Conservation (phyloP, 768 basidiomycete genomes). For the Pisolithus microcarpus region DNA sequence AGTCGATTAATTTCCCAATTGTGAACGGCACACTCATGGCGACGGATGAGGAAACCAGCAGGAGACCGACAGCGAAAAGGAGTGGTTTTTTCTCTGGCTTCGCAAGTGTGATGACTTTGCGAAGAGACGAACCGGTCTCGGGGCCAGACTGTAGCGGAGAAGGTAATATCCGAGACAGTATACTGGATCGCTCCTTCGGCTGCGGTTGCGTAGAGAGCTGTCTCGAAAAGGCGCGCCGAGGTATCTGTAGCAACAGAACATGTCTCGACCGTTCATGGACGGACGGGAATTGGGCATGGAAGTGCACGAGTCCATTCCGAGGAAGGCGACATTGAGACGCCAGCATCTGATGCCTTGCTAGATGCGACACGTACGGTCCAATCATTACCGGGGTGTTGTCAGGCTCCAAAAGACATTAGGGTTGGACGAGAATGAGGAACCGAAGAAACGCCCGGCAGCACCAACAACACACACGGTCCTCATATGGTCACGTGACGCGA, state of each 20-base stretch:
- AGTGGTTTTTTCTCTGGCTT: conserved; percentile 77
- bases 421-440: background rate
- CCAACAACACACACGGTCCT: too few relatives aligned
- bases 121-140: conserved; percentile 53
- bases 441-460: too few relatives aligned
- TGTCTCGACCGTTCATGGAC: background rate
- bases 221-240: conserved; percentile 4
- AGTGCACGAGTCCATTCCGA: background rate
- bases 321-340: conserved; percentile 1
- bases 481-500: too few relatives aligned
- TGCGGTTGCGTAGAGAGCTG: conserved; percentile 9
- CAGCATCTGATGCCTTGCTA: conserved; percentile 7
- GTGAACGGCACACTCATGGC: conserved; percentile 92
- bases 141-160: conserved; percentile 30
- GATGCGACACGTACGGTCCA: conserved; percentile 3
- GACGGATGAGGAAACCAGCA: conserved; percentile 83
- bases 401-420: conserved; percentile 1
- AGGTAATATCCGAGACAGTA: conserved; percentile 25
- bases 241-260: background rate
- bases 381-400: conserved; percentile 3
- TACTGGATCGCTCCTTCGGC: background rate
- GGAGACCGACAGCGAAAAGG: conserved; percentile 64
- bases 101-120: conserved; percentile 72
- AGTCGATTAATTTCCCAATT: conserved; percentile 90
- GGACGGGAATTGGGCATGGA: background rate